Conservation (phyloP, 2,329 filamentous ascomycete species). For the Dactylellina cionopaga region DNA sequence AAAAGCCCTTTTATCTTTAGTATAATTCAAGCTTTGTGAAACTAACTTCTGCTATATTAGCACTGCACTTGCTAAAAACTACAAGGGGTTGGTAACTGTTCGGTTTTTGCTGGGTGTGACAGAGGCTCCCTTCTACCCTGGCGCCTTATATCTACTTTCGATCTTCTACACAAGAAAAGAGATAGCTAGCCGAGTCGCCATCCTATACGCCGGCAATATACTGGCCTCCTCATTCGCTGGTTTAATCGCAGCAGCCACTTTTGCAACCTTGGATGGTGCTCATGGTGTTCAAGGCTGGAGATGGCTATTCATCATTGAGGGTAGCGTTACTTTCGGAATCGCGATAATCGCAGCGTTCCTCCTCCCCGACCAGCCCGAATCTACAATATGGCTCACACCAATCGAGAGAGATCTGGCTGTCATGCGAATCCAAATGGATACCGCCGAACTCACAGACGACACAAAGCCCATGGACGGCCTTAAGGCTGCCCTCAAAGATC, state of each 20-base stretch:
- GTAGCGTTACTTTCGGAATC: slow-evolving; percentile 63
- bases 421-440: slow-evolving; percentile 65
- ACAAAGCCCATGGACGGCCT: slow-evolving; percentile 65
- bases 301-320: slow-evolving; percentile 71
- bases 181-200: slow-evolving; percentile 67
- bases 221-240: slow-evolving; percentile 71
- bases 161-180: slow-evolving; percentile 74
- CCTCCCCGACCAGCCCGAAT: slow-evolving; percentile 62
- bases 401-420: slow-evolving; percentile 65
- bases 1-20: no score
- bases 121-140: slow-evolving; percentile 68
- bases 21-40: no score
- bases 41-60: slow-evolving; percentile 50
- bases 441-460: slow-evolving; percentile 63
- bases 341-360: slow-evolving; percentile 62
- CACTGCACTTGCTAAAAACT: slow-evolving; percentile 56
- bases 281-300: slow-evolving; percentile 69
- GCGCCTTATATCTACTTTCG: slow-evolving; percentile 71
- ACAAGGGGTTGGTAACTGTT: slow-evolving; percentile 57
- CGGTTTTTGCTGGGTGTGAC: slow-evolving; percentile 57
- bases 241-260: slow-evolving; percentile 69
- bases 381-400: slow-evolving; percentile 62
- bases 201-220: slow-evolving; percentile 70
- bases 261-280: slow-evolving; percentile 69
- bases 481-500: slow-evolving; percentile 65